These are phyloP conservation scores for Saturnispora diversa DNA, from an alignment of 805 yeast genomes.

Conservation along the genomic window DNA sequence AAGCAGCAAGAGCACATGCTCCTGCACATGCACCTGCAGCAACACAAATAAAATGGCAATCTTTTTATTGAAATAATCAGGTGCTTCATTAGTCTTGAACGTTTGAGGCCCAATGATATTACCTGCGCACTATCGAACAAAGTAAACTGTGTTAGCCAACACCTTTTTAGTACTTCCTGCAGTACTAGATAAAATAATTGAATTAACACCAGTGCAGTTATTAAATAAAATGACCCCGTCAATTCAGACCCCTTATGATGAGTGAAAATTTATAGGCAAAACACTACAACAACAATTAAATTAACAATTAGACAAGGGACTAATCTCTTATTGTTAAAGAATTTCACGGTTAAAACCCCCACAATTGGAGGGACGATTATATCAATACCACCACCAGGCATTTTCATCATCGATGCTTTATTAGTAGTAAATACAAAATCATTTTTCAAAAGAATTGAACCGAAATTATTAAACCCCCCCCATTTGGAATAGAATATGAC, in stretches of 20 bases:
- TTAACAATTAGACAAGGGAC: slow-evolving; percentile 20
- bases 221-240: slow-evolving; percentile 20
- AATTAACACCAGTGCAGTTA: slow-evolving; percentile 24
- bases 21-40: slow-evolving; percentile 13
- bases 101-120: slow-evolving; percentile 66
- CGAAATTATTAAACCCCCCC: slow-evolving; percentile 41
- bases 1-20: slow-evolving; percentile 16
- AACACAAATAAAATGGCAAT: slow-evolving; percentile 41
- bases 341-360: slow-evolving; percentile 6
- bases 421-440: slow-evolving; percentile 28
- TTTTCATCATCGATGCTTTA: slow-evolving; percentile 22
- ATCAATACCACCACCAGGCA: slow-evolving; percentile 26
- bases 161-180: slow-evolving; percentile 54
- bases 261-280: slow-evolving; percentile 30
- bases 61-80: slow-evolving; percentile 49
- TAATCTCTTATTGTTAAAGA: slow-evolving; percentile 15
- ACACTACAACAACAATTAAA: slow-evolving; percentile 22
- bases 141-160: slow-evolving; percentile 36
- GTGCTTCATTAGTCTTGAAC: slow-evolving; percentile 47
- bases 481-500: slow-evolving; percentile 26
- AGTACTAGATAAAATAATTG: slow-evolving; percentile 38
- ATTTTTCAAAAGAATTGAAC: slow-evolving; percentile 29
- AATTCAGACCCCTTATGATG: slow-evolving; percentile 20
- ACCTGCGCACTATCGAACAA: slow-evolving; percentile 53
- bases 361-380: slow-evolving; percentile 22